These are phyloP conservation scores for Populus euphratica DNA, from an alignment of 345 rosid genomes.

Conservation along the genomic window DNA sequence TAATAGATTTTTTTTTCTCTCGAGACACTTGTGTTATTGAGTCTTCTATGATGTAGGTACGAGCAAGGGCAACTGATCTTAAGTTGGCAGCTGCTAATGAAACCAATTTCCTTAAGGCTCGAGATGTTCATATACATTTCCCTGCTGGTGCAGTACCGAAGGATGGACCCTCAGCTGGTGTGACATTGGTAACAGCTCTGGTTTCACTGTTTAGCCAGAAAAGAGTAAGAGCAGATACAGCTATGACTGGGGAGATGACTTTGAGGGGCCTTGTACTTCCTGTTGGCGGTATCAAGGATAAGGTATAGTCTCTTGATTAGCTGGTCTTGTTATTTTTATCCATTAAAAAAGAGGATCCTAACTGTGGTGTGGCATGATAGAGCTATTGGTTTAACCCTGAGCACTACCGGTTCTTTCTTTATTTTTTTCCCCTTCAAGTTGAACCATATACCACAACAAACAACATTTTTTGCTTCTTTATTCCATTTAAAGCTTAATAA, in stretches of 20 bases:
- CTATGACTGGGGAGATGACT: constrained; percentile 99
- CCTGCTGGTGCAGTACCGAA: constrained; percentile 98
- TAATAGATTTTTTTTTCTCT: background rate
- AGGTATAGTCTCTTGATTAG: constrained; percentile 40
- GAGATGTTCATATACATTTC: constrained; percentile 94
- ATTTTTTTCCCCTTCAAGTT: background rate
- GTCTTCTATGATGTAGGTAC: constrained; percentile 45
- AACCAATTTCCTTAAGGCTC: constrained; percentile 70
- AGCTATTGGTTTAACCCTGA: background rate
- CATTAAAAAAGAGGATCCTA: background rate
- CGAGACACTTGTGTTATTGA: background rate
- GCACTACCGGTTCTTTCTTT: background rate
- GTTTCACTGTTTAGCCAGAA: constrained; percentile 83
- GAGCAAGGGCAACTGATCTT: constrained; percentile 90
- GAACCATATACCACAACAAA: background rate
- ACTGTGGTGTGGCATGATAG: background rate
- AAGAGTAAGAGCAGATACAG: constrained; percentile 92
- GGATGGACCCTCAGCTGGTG: constrained; percentile 99
- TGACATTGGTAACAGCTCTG: constrained; percentile 90
- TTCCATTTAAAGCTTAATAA: background rate
- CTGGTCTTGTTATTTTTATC: constrained; percentile 6
- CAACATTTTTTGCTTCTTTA: background rate
- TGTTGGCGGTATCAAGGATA: constrained; percentile 96
- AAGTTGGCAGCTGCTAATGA: constrained; percentile 57
- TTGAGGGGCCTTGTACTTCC: constrained; percentile 95